Base-by-base conservation (phyloP, 2,329 filamentous ascomycete species). In the Trichoderma breve region DNA sequence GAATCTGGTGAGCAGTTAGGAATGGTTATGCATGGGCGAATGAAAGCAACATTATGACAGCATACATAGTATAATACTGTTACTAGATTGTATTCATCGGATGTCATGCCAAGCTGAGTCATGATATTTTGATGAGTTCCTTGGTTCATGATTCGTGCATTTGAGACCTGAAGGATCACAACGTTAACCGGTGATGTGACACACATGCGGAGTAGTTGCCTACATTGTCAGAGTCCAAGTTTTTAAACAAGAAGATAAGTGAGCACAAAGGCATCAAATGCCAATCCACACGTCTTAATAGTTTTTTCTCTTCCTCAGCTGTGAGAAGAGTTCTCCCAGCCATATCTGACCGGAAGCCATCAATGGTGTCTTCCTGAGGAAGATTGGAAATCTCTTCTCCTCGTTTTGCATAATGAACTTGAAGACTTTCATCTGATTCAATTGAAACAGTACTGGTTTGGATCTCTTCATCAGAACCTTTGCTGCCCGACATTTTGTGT, bases 141-240 rank as follows among this genome's bases (percentile, higher is more conserved):
- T 53, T 74, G 77, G 65, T 84, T 82, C 83, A 84, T 84, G 43
- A 84, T 84, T 11, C 82, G 78, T 8, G 82, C 82, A 69, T 84
- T 84, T 1, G 82, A 81, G 15, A 83, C 71, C 74, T 75, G 32
- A 28, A 47, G 18, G 15, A 11, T 0, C 43, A 21, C 7, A 5
- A 47, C 9, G 43, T 47, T 47, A 47, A n/a, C 8, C 3, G 0
- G 18, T n/a, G n/a, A 47, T 21, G 18, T 15, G n/a, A 47, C 43
- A 47, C 18, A 47, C 9, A 21, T 47, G n/a, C 3, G 18, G n/a
- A 47, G 18, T 11, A 8, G 8, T 18, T n/a, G 18, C 39, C 39
- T 47, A 47, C 39, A n/a, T 43, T 43, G 39, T 47, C 39, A n/a
- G 39, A 47, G 7, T 47, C 39, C 6, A 47, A 2, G 3, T 47